Percentiles rank a stretch among this genome's conserved stretches.
These are phyloP conservation scores for Kodamaea sp. DNA, from an alignment of 1,139 yeast species.

Conservation along the genomic window DNA sequence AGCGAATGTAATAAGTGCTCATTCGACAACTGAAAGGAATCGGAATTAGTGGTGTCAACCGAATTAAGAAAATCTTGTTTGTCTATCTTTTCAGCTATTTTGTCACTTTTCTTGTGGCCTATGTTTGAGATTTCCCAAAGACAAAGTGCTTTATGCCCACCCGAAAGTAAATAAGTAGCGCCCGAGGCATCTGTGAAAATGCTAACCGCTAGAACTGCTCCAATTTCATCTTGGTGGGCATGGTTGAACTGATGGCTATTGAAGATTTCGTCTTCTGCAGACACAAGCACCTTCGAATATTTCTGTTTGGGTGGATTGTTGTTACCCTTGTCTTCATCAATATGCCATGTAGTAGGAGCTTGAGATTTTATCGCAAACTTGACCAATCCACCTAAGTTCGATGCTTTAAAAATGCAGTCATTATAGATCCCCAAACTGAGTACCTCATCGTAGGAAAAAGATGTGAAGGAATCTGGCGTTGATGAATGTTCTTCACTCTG, in stretches of 20 bases:
- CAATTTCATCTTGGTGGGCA: constrained; percentile 16
- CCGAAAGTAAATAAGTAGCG: constrained; percentile 35
- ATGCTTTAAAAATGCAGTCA: constrained; percentile 57
- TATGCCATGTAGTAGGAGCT: constrained; percentile 4
- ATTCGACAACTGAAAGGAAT: constrained; percentile 37
- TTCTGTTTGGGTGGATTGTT: constrained; percentile 8
- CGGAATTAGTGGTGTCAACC: background rate
- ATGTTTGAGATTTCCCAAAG: constrained; percentile 38
- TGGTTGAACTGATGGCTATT: constrained; percentile 12
- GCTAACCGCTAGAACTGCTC: constrained; percentile 30
- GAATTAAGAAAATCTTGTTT: constrained; percentile 1
- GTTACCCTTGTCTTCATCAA: constrained; percentile 12
- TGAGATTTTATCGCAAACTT: constrained; percentile 46
- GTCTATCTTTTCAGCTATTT: background rate
- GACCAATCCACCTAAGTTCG: constrained; percentile 54
- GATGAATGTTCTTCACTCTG: constrained; percentile 3
- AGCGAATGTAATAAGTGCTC: constrained; percentile 67
- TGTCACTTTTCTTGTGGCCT: constrained; percentile 12
- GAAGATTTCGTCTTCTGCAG: constrained; percentile 21
- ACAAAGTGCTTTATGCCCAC: constrained; percentile 38
- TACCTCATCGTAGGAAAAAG: constrained; percentile 28
- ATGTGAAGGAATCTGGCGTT: constrained; percentile 1
- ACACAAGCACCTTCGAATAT: constrained; percentile 12
- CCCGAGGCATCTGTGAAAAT: constrained; percentile 24
- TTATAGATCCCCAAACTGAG: constrained; percentile 47